A percentile compares a stretch with the other conserved stretches of the same genome.
Evolutionary conservation across 257 asterid genomes (phyloP).

Genomic region (Thymus mandschuricus): DNA sequence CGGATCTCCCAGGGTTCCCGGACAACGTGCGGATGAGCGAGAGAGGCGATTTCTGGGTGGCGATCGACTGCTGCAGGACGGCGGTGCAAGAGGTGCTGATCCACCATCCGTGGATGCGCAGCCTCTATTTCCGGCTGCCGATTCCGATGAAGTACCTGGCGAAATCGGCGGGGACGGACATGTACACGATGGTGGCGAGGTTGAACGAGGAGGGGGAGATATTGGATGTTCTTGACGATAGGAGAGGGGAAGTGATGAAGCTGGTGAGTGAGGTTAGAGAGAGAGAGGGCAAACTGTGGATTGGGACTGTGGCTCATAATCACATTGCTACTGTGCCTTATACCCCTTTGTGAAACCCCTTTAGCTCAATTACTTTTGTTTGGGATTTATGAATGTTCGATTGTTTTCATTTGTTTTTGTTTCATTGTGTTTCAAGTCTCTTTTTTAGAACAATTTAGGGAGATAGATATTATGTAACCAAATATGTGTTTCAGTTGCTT

Average conservation of each 20-base stretch:
- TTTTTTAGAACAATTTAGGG: too few relatives aligned
- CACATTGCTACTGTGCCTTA: conserved; percentile 78
- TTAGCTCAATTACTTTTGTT: too few relatives aligned
- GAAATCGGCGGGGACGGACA: conserved; percentile 63
- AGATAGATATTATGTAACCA: too few relatives aligned
- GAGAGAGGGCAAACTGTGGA: conserved; percentile 80
- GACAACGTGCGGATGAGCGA: conserved; percentile 75
- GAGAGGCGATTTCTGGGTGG: conserved; percentile 85
- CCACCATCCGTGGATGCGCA: conserved; percentile 73
- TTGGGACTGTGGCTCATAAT: conserved; percentile 95
- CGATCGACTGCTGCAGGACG: conserved; percentile 89
- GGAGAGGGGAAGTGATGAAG: conserved; percentile 79
- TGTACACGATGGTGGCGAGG: conserved; percentile 70
- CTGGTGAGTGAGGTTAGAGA: conserved; percentile 89
- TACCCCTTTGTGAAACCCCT: conserved; percentile 40
- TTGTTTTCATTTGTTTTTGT: too few relatives aligned
- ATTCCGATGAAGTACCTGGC: conserved; percentile 72
- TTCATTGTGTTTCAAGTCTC: too few relatives aligned
- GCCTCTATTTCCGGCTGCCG: conserved; percentile 72
- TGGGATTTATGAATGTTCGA: too few relatives aligned
- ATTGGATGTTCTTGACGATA: conserved; percentile 86
- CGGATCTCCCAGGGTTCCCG: conserved; percentile 83
- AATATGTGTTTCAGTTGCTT: too few relatives aligned
- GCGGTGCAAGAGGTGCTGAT: conserved; percentile 60
- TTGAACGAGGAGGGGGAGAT: conserved; percentile 65